Evolutionary conservation across 1,284 basidiomycete genomes (phyloP), one percentile per base, ranked within the genome.

Genomic region (Quambalaria eucalypti): DNA sequence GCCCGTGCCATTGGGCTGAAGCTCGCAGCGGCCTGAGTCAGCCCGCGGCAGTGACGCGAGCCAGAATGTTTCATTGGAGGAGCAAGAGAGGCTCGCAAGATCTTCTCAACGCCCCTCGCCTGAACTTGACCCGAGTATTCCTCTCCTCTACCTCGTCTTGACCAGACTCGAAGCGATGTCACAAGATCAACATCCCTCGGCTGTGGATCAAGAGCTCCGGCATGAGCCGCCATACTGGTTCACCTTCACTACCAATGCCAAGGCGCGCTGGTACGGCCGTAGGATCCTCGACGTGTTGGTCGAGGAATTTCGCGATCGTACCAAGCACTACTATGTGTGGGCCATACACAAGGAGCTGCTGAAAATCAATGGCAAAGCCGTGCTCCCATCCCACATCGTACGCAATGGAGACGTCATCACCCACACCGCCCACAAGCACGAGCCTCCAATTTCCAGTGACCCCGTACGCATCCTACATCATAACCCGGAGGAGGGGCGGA

Each of bases 401-500:
- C 80, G 80, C 54, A 87, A 95, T 70, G 90, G 90, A 9, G 95
- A 98, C 77, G 81, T 88, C 51, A 85, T 96, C 48, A 59, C 90
- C 70, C 96, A 96, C 73, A 83, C 90, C 4, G 90, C 93, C 1
- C 92, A 96, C 77, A 81, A 90, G 16, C 95, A 99, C 74, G 95
- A 99, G 77, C 93, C 95, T 3, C 90, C 95, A 0, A 86, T 98
- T 2, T 87, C 90, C 1, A 85, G 87, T 5, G 88, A 83, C 9
- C 88, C 89, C 0, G 85, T 98, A 51, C 83, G 85, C 61, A 82
- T 98, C 46, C 79, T 96, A 6, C 78, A 81, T 64, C 82, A 86
- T 46, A 88, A 96, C 76, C 80, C 81, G 16, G 84, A 87, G 60
- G 82, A 85, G 33, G 83, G 87, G 59, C 87, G 95, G 60, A 82